Evolutionary conservation across 495 filamentous ascomycete species (phyloP).

Genomic region (Lasiosphaeria hispida): DNA sequence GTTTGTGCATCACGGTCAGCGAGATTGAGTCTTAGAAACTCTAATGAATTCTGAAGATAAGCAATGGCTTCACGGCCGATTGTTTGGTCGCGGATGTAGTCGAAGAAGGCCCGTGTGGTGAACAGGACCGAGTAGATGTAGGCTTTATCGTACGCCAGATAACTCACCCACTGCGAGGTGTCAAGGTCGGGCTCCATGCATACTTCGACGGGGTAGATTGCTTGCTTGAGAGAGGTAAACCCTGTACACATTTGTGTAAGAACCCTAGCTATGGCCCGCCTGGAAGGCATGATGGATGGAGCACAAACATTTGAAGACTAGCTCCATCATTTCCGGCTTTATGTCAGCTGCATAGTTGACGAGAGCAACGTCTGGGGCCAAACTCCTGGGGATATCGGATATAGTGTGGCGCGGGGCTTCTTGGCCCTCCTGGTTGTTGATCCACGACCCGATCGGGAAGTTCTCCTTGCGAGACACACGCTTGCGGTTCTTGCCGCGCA

Average conservation of each 20-base stretch:
- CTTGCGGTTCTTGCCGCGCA: conserved; percentile 28
- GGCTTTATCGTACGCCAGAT: conserved; percentile 17
- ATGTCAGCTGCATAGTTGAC: background rate
- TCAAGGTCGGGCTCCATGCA: conserved; percentile 7
- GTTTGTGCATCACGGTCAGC: background rate
- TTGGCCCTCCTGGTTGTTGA: conserved; percentile 6
- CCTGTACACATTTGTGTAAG: background rate
- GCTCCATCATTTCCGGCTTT: background rate
- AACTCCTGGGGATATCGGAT: background rate
- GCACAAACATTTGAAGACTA: background rate
- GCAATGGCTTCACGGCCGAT: conserved; percentile 2
- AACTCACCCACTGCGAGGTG: conserved; percentile 13
- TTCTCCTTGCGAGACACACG: background rate
- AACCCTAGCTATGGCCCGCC: background rate
- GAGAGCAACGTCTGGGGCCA: conserved; percentile 6
- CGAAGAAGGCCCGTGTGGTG: conserved; percentile 14
- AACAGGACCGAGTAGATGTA: conserved; percentile 18
- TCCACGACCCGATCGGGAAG: conserved; percentile 8
- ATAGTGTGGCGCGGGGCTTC: background rate
- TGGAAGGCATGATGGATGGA: background rate
- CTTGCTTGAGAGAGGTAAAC: conserved; percentile 14
- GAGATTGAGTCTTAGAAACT: conserved; percentile 15
- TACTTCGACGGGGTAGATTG: conserved; percentile 16
- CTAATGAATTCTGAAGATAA: conserved; percentile 14
- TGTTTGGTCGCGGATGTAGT: background rate